Evolutionary conservation across 441 rosid genomes (phyloP).

Genomic region (Macaranga tanarius): DNA sequence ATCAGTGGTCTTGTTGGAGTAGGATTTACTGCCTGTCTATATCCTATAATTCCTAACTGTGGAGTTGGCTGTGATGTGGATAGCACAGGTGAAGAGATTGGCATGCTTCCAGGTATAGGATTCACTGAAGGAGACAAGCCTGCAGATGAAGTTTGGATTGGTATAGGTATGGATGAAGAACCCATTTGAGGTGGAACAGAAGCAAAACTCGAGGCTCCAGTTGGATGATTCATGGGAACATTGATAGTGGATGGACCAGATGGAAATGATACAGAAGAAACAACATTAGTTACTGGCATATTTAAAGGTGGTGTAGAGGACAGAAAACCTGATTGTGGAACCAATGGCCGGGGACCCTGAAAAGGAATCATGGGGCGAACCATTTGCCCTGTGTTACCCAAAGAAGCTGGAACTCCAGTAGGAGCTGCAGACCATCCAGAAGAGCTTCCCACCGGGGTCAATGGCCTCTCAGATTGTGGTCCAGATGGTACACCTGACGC

Average conservation of each 20-base stretch:
- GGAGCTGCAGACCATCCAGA: conserved; percentile 39
- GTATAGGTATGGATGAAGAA: conserved; percentile 25
- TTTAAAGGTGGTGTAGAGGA: conserved; percentile 30
- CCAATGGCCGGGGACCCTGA: conserved; percentile 33
- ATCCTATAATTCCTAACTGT: conserved; percentile 29
- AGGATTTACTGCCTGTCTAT: conserved; percentile 35
- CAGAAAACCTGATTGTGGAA: conserved; percentile 41
- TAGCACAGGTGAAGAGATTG: conserved; percentile 28
- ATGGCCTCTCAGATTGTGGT: conserved; percentile 31
- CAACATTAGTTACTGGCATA: conserved; percentile 30
- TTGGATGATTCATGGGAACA: conserved; percentile 26
- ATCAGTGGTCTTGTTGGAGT: conserved; percentile 36
- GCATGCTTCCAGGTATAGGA: conserved; percentile 22
- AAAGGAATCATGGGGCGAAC: conserved; percentile 36
- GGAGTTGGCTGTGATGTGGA: conserved; percentile 30
- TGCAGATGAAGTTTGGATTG: conserved; percentile 29
- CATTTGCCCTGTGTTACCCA: conserved; percentile 42
- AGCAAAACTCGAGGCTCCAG: conserved; percentile 23
- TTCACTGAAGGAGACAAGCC: conserved; percentile 20
- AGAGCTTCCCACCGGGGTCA: conserved; percentile 33
- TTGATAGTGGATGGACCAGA: conserved; percentile 27
- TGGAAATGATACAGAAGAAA: conserved; percentile 23
- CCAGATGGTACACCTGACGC: conserved; percentile 30
- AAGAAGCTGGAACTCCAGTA: conserved; percentile 22
- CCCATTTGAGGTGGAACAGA: conserved; percentile 32